Evolutionary conservation across 208 protist genomes (phyloP).

Genomic region (Strigomonas culicis): DNA sequence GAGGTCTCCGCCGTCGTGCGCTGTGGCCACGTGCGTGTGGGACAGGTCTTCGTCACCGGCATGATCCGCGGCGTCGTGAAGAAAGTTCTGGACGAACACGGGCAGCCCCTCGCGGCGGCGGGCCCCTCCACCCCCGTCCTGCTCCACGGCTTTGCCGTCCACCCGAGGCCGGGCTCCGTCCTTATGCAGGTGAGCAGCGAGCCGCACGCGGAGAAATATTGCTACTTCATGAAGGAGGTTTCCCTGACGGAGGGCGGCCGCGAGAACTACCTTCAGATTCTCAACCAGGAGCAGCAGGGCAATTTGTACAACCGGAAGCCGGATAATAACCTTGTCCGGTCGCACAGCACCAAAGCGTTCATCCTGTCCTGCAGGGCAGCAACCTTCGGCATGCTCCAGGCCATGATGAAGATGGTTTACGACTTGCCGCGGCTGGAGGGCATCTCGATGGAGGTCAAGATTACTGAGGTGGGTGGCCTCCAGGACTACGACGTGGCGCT

Average conservation of each 20-base stretch:
- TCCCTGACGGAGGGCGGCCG: slow-evolving; percentile 67
- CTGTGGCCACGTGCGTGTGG: slow-evolving; percentile 61
- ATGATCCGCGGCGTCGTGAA: slow-evolving; percentile 72
- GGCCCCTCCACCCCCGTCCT: slow-evolving; percentile 70
- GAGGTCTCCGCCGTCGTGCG: slow-evolving; percentile 78
- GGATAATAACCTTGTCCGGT: slow-evolving; percentile 80
- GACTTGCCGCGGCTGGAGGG: slow-evolving; percentile 78
- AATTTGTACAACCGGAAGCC: slow-evolving; percentile 79
- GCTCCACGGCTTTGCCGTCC: slow-evolving; percentile 73
- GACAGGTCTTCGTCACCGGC: slow-evolving; percentile 72
- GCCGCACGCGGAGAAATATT: slow-evolving; percentile 81
- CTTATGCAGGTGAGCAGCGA: slow-evolving; percentile 86
- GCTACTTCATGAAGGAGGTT: slow-evolving; percentile 87
- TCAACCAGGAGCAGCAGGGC: slow-evolving; percentile 73
- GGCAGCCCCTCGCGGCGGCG: slow-evolving; percentile 49
- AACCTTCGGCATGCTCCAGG: slow-evolving; percentile 90
- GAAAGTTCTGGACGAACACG: slow-evolving; percentile 68
- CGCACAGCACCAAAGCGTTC: slow-evolving; percentile 69
- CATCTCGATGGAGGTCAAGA: slow-evolving; percentile 60
- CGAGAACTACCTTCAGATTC: slow-evolving; percentile 78
- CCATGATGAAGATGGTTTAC: slow-evolving; percentile 84
- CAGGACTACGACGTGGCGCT: slow-evolving; percentile 62
- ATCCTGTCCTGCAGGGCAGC: slow-evolving; percentile 73
- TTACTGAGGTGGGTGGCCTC: slow-evolving; percentile 77
- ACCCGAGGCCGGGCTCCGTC: slow-evolving; percentile 80